Percentiles rank a stretch among this genome's conserved stretches.
phyloP scores from a whole-genome alignment of 2,329 filamentous ascomycete species.

The Drechslerella coelobrocha region DNA sequence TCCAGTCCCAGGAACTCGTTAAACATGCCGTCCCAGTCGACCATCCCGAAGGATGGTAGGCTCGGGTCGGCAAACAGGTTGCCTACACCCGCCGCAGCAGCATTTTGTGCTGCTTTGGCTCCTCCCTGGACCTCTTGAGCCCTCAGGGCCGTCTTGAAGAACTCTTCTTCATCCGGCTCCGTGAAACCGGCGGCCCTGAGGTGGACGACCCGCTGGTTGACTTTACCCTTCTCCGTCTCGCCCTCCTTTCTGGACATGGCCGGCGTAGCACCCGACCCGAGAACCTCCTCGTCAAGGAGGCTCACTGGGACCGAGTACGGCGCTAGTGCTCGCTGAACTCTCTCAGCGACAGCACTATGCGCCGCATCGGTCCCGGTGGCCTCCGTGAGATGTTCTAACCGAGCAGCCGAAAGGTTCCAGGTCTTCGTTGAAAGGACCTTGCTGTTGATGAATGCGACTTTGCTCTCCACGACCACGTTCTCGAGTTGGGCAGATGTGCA shows the following conservation, averaged over 20 bases:
- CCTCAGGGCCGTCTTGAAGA: slow-evolving; percentile 11
- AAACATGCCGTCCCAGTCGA: slow-evolving; percentile 32
- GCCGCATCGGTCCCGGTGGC: background rate
- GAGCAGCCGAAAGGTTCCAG: slow-evolving; percentile 8
- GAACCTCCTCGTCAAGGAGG: slow-evolving; percentile 8
- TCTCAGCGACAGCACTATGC: slow-evolving; percentile 4
- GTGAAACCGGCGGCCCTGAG: background rate
- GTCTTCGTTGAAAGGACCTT: background rate
- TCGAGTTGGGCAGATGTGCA: background rate
- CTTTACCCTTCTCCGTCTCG: background rate
- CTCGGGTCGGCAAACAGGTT: background rate
- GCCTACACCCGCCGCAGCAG: no score
- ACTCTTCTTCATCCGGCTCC: slow-evolving; percentile 14
- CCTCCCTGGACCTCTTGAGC: background rate
- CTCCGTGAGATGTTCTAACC: background rate
- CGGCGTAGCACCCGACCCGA: background rate
- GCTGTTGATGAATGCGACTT: background rate
- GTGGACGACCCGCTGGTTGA: background rate
- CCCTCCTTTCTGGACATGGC: background rate
- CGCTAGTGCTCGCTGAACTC: background rate
- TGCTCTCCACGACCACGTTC: background rate
- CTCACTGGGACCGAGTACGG: slow-evolving; percentile 7
- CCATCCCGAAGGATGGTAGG: slow-evolving; percentile 1
- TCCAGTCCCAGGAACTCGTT: slow-evolving; percentile 1
- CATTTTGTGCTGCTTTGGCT: background rate